These are phyloP conservation scores for Sclerotiophoma versabilis DNA, from an alignment of 2,329 filamentous ascomycete genomes.

Conservation along the genomic window DNA sequence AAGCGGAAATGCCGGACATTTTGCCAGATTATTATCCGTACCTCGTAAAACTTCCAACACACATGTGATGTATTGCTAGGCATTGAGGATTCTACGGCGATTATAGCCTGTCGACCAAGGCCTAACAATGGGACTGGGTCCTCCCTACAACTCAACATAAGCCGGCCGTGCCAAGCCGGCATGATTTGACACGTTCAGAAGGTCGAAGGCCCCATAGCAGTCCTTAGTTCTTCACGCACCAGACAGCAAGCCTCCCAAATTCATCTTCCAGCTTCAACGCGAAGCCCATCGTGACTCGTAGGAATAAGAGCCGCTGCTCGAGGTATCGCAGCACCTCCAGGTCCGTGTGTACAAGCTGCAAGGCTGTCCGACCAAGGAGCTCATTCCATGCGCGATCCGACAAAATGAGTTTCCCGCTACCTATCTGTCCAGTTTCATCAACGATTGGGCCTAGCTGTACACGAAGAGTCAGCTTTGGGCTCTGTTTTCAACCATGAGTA, in stretches of 20 bases:
- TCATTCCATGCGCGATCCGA: conserved; percentile 61
- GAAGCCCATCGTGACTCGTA: conserved; percentile 63
- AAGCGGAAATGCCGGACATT: conserved; percentile 15
- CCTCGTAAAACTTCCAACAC: conserved; percentile 10
- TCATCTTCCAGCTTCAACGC: conserved; percentile 56
- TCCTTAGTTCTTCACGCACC: conserved; percentile 36
- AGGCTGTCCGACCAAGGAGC: conserved; percentile 55
- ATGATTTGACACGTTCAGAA: not conserved
- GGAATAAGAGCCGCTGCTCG: conserved; percentile 60
- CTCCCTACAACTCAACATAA: conserved; percentile 13
- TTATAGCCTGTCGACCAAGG: conserved; percentile 1
- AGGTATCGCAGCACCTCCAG: conserved; percentile 56
- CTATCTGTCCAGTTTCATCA: conserved; percentile 65
- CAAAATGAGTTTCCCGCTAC: conserved; percentile 62
- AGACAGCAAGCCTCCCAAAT: conserved; percentile 42
- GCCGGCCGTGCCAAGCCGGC: conserved; percentile 10
- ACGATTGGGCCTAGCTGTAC: conserved; percentile 52
- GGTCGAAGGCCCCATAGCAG: not conserved
- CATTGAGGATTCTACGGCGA: not conserved
- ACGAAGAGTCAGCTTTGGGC: not conserved
- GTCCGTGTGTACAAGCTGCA: conserved; percentile 52
- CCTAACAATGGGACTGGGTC: conserved; percentile 2
- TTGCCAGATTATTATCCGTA: conserved; percentile 15
- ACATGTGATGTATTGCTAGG: conserved; percentile 6
- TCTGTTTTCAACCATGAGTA: not conserved